Evolutionary conservation across 495 filamentous ascomycete genomes (phyloP).

Genomic region (Daldinia vernicosa): DNA sequence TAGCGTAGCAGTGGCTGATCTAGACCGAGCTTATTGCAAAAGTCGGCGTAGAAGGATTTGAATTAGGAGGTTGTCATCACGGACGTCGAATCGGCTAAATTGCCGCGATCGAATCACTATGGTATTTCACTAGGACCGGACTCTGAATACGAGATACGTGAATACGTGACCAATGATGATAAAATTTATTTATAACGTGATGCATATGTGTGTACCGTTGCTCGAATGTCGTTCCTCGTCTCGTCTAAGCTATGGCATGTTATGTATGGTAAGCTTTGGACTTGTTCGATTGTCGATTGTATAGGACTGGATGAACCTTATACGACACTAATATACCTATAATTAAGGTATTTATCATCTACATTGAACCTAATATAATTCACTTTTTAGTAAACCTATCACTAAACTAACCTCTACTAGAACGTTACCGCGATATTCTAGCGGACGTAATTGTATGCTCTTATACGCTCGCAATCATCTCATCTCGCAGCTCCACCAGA

Average conservation of each 20-base stretch:
- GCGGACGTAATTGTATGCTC: background rate
- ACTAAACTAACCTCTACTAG: background rate
- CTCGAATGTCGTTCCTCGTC: background rate
- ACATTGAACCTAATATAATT: background rate
- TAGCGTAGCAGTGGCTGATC: conserved; percentile 21
- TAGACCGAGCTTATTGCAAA: conserved; percentile 16
- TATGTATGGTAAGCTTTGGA: conserved; percentile 8
- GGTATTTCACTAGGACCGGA: background rate
- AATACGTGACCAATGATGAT: background rate
- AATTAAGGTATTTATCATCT: background rate
- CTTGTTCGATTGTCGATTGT: conserved; percentile 1
- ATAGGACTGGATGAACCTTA: background rate
- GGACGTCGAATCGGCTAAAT: conserved; percentile 27
- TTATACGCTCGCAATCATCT: conserved; percentile 8
- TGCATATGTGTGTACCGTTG: background rate
- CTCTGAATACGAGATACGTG: conserved; percentile 7
- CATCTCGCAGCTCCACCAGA: conserved; percentile 26
- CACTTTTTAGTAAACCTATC: background rate
- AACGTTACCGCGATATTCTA: background rate
- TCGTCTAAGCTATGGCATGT: background rate
- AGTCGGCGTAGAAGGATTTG: background rate
- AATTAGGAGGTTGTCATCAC: background rate
- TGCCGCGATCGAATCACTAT: conserved; percentile 9
- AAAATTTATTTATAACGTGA: conserved; percentile 14
- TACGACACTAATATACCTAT: background rate